Conservation (phyloP, 129 eudicot species). For the Tagetes patula region DNA sequence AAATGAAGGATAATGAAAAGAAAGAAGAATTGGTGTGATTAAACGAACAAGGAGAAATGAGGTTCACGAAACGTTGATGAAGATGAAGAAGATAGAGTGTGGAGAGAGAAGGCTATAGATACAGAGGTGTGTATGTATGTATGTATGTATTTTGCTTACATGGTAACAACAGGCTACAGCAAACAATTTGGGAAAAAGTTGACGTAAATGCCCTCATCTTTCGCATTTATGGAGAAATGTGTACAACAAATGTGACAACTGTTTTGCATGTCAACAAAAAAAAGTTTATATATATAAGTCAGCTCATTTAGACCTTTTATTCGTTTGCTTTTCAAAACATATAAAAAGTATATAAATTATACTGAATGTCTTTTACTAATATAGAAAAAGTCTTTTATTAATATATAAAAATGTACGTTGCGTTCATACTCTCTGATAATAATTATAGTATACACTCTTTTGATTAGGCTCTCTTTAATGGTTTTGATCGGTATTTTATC, state of each 20-base stretch:
- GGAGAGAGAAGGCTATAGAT: slow-evolving; percentile 6
- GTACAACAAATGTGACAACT: slow-evolving; percentile 40
- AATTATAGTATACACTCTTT: too few relatives aligned
- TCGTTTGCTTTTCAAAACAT: background rate
- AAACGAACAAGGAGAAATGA: slow-evolving; percentile 5
- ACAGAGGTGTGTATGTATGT: slow-evolving; percentile 17
- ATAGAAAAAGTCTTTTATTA: too few relatives aligned
- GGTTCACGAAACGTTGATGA: slow-evolving; percentile 7
- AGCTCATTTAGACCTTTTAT: background rate
- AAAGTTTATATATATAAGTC: background rate
- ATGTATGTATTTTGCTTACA: slow-evolving; percentile 20
- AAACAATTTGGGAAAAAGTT: slow-evolving; percentile 8
- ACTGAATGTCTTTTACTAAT: too few relatives aligned
- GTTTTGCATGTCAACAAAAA: slow-evolving; percentile 28
- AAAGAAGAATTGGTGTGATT: slow-evolving; percentile 1
- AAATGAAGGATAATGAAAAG: slow-evolving; percentile 3
- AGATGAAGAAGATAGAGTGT: slow-evolving; percentile 16
- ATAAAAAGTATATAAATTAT: too few relatives aligned
- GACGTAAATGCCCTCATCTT: slow-evolving; percentile 35
- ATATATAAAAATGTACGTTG: too few relatives aligned
- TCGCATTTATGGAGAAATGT: slow-evolving; percentile 19
- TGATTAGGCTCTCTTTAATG: too few relatives aligned
- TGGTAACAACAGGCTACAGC: slow-evolving; percentile 13
- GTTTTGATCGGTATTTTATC: too few relatives aligned
- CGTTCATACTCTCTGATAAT: too few relatives aligned